phyloP scores from a whole-genome alignment of 805 yeast genomes.

The Saccharomyces paradoxus region DNA sequence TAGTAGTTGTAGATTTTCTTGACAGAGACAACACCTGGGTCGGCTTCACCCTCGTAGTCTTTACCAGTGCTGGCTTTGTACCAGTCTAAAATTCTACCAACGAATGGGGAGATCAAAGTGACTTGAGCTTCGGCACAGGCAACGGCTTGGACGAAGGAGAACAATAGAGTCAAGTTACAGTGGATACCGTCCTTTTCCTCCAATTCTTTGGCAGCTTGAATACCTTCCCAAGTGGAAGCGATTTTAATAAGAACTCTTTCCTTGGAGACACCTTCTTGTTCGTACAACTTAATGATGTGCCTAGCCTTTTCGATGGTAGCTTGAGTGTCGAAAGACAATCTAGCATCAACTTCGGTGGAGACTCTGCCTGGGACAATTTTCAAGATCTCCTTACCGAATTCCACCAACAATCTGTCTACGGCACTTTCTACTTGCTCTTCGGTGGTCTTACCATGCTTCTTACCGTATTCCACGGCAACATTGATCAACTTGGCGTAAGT shows the following conservation, averaged over 20 bases:
- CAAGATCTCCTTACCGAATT: conserved; percentile 87
- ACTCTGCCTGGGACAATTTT: conserved; percentile 97
- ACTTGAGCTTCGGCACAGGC: conserved; percentile 96
- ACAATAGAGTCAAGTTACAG: conserved; percentile 87
- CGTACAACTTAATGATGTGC: conserved; percentile 77
- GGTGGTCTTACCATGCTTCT: conserved; percentile 42
- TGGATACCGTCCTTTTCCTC: conserved; percentile 85
- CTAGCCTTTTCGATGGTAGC: conserved; percentile 89
- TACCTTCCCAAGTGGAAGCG: conserved; percentile 98
- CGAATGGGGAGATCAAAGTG: conserved; percentile 94
- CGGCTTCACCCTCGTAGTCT: conserved; percentile 62
- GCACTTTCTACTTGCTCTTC: conserved; percentile 66
- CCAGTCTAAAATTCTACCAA: conserved; percentile 98
- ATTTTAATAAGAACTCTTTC: conserved; percentile 89
- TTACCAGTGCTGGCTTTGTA: conserved; percentile 88
- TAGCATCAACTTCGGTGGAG: conserved; percentile 96
- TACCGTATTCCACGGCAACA: conserved; percentile 77
- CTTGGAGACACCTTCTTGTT: conserved; percentile 72
- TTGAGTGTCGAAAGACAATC: conserved; percentile 88
- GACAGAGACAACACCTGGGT: conserved; percentile 93
- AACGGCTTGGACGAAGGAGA: conserved; percentile 93
- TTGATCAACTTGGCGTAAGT: conserved; percentile 84
- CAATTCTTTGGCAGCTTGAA: conserved; percentile 92
- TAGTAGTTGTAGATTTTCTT: conserved; percentile 86
- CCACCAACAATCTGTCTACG: conserved; percentile 83